Evolutionary conservation across 2,329 filamentous ascomycete species (phyloP), one percentile per base, ranked within the genome.

Genomic region (Cercospora beticola): DNA sequence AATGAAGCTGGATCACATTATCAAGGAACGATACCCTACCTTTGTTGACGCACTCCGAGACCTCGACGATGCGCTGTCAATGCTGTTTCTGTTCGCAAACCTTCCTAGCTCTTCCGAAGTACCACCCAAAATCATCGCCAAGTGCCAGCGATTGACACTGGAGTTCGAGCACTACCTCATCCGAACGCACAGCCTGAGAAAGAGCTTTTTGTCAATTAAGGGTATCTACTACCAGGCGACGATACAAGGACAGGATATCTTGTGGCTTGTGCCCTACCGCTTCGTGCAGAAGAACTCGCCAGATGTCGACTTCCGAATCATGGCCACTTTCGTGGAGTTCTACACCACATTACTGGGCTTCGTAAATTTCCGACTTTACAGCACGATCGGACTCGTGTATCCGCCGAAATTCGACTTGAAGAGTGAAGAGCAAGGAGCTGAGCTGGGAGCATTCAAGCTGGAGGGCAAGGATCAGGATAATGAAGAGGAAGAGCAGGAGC

Each of bases 111-210:
- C 93, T 73, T 86, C 90, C 26, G 90, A 92, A 71, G 93, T 99
- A 16, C 94, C 95, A 58, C 90, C 93, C 69, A 97, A 97, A 86
- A 97, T 96, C 82, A 94, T 99, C 80, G 92, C 93, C 64, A 90
- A 93, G 72, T 99, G 95, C 84, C 94, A 98, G 83, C 90, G 93
- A 65, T 84, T 99, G 65, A 94, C 91, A 76, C 90, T 94, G 80
- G 95, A 99, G 83, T 99, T 99, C 81, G 92, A 98, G 83, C 95
- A 98, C 84, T 99, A 97, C 82, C 86, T 99, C 71, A 99, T 99
- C 78, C 88, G 90, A 58, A 96, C 94, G 52, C 89, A 97, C 82
- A 93, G 92, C 76, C 84, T 99, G 75, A 91, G 92, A 78, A 98
- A 97, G 84, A 97, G 94, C 0, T 99, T 99, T 84, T 83, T 99